Percentiles rank a stretch among this genome's conserved stretches.
phyloP scores from a whole-genome alignment of 345 rosid genomes.

The Linum tenue region DNA sequence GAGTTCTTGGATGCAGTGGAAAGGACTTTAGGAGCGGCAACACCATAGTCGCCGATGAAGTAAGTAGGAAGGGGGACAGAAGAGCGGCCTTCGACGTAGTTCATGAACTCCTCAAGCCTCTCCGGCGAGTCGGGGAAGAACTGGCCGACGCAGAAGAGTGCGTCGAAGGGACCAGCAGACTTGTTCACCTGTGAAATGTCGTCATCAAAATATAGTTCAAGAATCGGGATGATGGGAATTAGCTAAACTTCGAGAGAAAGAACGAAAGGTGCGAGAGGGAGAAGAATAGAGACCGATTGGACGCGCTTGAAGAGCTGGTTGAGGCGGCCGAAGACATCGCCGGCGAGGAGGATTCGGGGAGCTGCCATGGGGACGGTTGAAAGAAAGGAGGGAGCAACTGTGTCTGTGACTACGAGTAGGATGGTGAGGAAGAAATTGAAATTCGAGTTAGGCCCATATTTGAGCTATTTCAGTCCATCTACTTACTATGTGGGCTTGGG shows the following conservation, averaged over 20 bases:
- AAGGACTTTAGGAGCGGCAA: constrained; percentile 51
- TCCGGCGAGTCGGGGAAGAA: constrained; percentile 70
- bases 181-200: constrained; percentile 51
- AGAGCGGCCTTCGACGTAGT: constrained; percentile 53
- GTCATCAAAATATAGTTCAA: background rate
- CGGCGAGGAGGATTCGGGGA: constrained; percentile 69
- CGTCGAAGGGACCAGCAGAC: constrained; percentile 78
- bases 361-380: constrained; percentile 37
- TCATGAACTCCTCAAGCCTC: constrained; percentile 45
- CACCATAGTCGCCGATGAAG: constrained; percentile 83
- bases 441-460: background rate
- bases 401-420: background rate
- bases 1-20: constrained; percentile 40
- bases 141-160: constrained; percentile 72
- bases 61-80: constrained; percentile 66
- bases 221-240: background rate
- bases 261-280: background rate
- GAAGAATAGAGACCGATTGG: constrained; percentile 42
- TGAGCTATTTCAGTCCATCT: background rate
- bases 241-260: constrained; percentile 16
- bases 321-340: constrained; percentile 80
- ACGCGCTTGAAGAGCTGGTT: constrained; percentile 82
- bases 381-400: background rate
- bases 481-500: background rate
- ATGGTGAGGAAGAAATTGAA: background rate